These are phyloP conservation scores for Leccinum griseonigrum DNA, from an alignment of 1,284 basidiomycete genomes.

Conservation along the genomic window DNA sequence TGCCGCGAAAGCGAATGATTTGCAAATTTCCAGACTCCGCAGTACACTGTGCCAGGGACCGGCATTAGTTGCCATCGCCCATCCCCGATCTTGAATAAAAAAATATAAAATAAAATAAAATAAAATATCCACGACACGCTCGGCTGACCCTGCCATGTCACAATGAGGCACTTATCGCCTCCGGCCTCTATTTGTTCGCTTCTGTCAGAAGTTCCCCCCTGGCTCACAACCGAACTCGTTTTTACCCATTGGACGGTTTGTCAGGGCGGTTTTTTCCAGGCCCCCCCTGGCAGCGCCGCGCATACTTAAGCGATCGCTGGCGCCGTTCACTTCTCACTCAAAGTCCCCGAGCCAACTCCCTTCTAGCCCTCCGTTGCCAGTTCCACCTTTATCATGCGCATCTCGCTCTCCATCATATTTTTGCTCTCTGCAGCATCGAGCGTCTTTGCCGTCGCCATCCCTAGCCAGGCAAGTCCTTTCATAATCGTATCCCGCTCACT, in stretches of 20 bases:
- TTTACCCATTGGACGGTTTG: constrained; percentile 6
- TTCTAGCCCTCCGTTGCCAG: neutral
- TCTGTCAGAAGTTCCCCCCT: neutral
- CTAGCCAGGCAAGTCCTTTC: constrained; percentile 13
- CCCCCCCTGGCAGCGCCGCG: neutral
- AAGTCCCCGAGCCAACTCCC: neutral
- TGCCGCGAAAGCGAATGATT: neutral
- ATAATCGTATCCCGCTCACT: too few species aligned
- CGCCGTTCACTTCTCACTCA: neutral
- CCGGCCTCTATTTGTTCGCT: constrained; percentile 1
- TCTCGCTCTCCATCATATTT: constrained; percentile 4
- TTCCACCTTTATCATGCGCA: constrained; percentile 15
- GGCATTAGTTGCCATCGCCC: neutral
- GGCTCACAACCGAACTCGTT: constrained; percentile 7
- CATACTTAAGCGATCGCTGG: constrained; percentile 8
- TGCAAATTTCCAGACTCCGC: neutral
- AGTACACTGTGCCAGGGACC: neutral
- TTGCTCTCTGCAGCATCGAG: constrained; percentile 14
- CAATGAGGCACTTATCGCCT: neutral
- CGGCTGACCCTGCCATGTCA: neutral
- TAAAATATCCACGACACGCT: neutral
- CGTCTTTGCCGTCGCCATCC: constrained; percentile 13
- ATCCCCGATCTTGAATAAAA: neutral
- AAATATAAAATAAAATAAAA: neutral
- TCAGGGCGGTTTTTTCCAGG: constrained; percentile 10